A percentile compares a stretch with the other conserved stretches of the same genome.
Conservation (phyloP, 768 basidiomycete genomes). For the Mycena galopus region DNA sequence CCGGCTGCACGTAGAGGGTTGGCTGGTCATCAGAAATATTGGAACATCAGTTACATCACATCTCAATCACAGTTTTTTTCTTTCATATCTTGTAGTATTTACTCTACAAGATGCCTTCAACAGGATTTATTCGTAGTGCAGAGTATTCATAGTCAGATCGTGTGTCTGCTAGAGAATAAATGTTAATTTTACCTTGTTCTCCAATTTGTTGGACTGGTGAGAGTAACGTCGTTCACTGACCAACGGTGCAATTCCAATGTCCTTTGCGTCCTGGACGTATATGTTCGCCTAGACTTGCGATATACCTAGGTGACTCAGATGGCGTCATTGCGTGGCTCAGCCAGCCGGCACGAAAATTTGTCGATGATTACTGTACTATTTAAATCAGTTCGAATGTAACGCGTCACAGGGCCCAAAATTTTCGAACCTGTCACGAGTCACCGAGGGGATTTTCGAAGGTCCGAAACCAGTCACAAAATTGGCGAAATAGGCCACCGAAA, state of each 20-base stretch:
- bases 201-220: conserved; percentile 2
- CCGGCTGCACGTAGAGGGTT: conserved; percentile 15
- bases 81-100: not conserved
- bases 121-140: conserved; percentile 6
- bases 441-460: too few relatives aligned
- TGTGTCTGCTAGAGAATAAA: conserved; percentile 6
- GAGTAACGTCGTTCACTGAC: conserved; percentile 2
- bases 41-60: not conserved
- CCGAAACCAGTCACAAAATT: too few relatives aligned
- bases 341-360: too few relatives aligned
- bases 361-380: too few relatives aligned
- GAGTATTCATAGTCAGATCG: conserved; percentile 6
- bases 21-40: conserved; percentile 2
- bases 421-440: too few relatives aligned
- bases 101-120: conserved; percentile 7
- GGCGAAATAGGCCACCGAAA: too few relatives aligned
- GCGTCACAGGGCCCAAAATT: too few relatives aligned
- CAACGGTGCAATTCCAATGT: not conserved
- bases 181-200: conserved; percentile 1
- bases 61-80: conserved; percentile 10
- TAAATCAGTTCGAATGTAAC: too few relatives aligned
- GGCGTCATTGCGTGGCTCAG: not conserved
- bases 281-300: not conserved
- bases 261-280: not conserved
- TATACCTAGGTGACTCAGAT: not conserved